phyloP scores from a whole-genome alignment of 352 stramenopile species.

The Aphanomyces invadans region DNA sequence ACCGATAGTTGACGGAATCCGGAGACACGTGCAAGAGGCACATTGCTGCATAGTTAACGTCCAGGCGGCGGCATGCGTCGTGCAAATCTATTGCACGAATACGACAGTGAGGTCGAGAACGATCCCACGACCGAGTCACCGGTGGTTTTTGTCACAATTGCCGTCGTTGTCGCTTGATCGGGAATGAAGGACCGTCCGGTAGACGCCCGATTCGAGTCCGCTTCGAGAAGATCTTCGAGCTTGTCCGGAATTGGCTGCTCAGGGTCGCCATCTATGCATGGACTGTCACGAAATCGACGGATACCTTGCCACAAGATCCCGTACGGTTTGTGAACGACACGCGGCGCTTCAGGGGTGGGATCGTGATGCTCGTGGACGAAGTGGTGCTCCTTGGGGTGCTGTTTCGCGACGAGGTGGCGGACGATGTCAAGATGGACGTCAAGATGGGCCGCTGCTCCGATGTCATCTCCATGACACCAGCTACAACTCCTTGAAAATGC shows the following conservation, averaged over 20 bases:
- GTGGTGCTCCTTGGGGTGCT: background rate
- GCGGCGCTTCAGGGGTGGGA: slow-evolving; percentile 13
- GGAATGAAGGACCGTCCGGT: background rate
- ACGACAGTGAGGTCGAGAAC: too few relatives aligned
- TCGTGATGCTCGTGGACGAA: background rate
- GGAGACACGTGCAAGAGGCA: background rate
- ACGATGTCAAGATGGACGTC: background rate
- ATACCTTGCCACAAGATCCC: background rate
- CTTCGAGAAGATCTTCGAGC: slow-evolving; percentile 10
- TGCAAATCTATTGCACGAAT: slow-evolving; percentile 7
- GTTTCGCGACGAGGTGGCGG: background rate
- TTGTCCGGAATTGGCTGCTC: slow-evolving; percentile 6
- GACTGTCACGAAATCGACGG: background rate
- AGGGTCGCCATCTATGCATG: background rate
- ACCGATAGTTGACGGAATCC: background rate
- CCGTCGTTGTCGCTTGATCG: too few relatives aligned
- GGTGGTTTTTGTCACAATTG: background rate
- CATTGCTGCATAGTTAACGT: background rate
- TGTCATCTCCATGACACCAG: background rate
- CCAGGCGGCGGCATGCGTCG: background rate
- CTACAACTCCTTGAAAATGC: background rate
- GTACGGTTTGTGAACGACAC: slow-evolving; percentile 19
- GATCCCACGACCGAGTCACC: background rate
- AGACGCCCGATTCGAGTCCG: background rate
- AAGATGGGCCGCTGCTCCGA: slow-evolving; percentile 4